A percentile compares a stretch with the other conserved stretches of the same genome.
These are phyloP conservation scores for Adansonia gregorii DNA, from an alignment of 441 rosid species.

Conservation along the genomic window DNA sequence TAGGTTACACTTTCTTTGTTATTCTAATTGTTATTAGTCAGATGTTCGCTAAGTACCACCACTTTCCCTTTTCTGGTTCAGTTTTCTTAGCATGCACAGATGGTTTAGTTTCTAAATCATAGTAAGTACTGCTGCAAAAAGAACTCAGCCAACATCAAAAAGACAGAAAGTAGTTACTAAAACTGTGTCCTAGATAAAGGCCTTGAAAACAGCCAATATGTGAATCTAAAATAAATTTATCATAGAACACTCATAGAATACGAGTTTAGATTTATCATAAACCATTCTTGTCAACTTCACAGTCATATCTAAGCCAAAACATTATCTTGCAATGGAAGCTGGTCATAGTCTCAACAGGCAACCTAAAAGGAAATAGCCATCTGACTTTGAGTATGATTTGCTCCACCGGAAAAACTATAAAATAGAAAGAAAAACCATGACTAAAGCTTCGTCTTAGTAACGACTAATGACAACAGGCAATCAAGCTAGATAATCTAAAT, in stretches of 20 bases:
- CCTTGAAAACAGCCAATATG: background rate
- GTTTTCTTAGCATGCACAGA: background rate
- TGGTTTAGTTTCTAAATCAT: background rate
- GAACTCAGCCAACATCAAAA: background rate
- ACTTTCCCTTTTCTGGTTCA: background rate
- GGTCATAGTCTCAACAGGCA: background rate
- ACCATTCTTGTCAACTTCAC: background rate
- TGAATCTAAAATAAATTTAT: background rate
- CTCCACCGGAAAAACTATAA: background rate
- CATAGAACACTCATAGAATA: background rate
- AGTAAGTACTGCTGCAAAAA: background rate
- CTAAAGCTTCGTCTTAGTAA: background rate
- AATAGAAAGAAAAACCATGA: background rate
- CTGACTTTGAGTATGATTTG: background rate
- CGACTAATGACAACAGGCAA: background rate
- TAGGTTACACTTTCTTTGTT: background rate
- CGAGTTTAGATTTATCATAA: background rate
- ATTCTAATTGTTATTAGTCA: background rate
- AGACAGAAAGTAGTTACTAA: background rate
- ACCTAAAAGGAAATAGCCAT: background rate
- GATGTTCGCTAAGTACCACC: background rate
- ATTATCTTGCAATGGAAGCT: background rate
- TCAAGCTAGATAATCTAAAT: constrained; percentile 13
- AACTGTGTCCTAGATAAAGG: background rate
- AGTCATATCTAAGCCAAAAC: background rate